Conservation (phyloP, 2,329 filamentous ascomycete species). For the Penicillium sp. region DNA sequence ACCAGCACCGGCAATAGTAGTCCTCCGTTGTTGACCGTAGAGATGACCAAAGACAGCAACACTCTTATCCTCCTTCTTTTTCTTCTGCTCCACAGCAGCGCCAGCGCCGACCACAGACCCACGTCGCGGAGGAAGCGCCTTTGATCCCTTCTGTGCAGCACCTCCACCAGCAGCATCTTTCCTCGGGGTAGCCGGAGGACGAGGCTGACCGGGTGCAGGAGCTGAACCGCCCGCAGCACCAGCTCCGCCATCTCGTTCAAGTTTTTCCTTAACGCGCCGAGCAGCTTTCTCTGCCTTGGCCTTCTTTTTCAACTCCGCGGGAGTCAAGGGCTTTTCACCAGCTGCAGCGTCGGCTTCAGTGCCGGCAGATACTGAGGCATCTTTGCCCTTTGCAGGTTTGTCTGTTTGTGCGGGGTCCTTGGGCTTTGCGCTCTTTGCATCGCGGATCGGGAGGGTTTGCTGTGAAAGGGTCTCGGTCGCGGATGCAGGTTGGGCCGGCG, state of each 20-base stretch:
- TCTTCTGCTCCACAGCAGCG: conserved; percentile 50
- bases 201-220: conserved; percentile 33
- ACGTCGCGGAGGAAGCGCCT: conserved; percentile 31
- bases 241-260: conserved; percentile 49
- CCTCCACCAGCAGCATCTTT: conserved; percentile 30
- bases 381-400: conserved; percentile 26
- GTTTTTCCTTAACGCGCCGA: conserved; percentile 71
- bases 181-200: conserved; percentile 27
- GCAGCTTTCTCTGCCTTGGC: conserved; percentile 91
- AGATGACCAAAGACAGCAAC: conserved; percentile 81
- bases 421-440: conserved; percentile 23
- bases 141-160: conserved; percentile 33
- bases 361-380: conserved; percentile 21
- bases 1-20: conserved; percentile 59
- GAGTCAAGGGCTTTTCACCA: conserved; percentile 38
- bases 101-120: conserved; percentile 38
- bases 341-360: conserved; percentile 21
- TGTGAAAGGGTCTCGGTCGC: conserved; percentile 18
- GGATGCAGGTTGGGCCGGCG: conserved; percentile 18
- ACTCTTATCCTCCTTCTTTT: conserved; percentile 64
- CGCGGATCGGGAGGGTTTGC: conserved; percentile 26
- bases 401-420: conserved; percentile 20
- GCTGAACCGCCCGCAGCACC: conserved; percentile 41
- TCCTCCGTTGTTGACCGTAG: conserved; percentile 71
- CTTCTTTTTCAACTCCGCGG: conserved; percentile 80